Conservation (phyloP, 2,329 filamentous ascomycete species). For the Sarocladiaceae sp. region DNA sequence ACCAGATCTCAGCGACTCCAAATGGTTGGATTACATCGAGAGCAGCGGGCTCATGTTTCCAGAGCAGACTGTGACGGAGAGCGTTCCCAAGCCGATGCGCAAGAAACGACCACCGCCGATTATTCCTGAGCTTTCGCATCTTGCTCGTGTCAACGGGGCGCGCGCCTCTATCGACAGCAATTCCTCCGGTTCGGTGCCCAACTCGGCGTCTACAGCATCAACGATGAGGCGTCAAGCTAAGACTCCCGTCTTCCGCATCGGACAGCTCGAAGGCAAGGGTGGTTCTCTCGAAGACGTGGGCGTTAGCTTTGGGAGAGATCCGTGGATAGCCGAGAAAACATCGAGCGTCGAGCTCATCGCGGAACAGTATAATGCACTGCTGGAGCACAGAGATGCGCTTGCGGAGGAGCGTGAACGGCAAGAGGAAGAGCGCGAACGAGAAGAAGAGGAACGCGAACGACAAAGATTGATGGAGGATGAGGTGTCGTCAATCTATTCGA, state of each 20-base stretch:
- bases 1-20: constrained; percentile 26
- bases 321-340: constrained; percentile 18
- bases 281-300: not conserved
- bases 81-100: constrained; percentile 14
- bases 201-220: constrained; percentile 15
- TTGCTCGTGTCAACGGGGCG: constrained; percentile 13
- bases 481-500: not conserved
- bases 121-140: constrained; percentile 31
- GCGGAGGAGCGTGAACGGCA: not conserved
- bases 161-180: constrained; percentile 14
- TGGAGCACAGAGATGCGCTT: constrained; percentile 20
- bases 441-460: not conserved
- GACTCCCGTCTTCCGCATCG: constrained; percentile 39
- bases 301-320: constrained; percentile 2
- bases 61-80: constrained; percentile 12
- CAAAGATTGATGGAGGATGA: not conserved
- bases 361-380: constrained; percentile 37
- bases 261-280: constrained; percentile 31
- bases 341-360: constrained; percentile 37
- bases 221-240: constrained; percentile 32
- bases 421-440: not conserved
- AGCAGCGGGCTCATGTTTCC: constrained; percentile 17
- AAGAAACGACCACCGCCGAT: constrained; percentile 12
- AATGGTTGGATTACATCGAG: constrained; percentile 25
- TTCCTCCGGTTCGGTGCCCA: constrained; percentile 13